Percentiles rank a stretch among this genome's conserved stretches.
phyloP scores from a whole-genome alignment of 768 basidiomycete genomes.

The Trametes cubensis region DNA sequence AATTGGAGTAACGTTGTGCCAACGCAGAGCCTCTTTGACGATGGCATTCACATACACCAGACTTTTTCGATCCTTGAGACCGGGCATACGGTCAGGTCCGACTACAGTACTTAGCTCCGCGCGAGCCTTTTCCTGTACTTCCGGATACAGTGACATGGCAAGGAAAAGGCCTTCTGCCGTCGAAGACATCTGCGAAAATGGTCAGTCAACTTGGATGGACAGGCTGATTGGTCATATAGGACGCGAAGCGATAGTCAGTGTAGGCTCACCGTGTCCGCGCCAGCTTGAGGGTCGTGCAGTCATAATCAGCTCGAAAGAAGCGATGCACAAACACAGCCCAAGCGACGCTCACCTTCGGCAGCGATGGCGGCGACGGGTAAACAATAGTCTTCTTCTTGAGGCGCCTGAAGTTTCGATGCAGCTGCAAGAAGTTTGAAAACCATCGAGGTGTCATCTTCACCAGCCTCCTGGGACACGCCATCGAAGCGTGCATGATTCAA shows the following conservation, averaged over 20 bases:
- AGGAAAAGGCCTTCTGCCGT: slow-evolving; percentile 32
- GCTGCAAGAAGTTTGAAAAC: not conserved
- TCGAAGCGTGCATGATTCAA: not conserved
- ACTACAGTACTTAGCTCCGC: slow-evolving; percentile 19
- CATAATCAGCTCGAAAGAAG: not conserved
- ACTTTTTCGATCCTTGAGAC: slow-evolving; percentile 3
- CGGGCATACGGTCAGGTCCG: slow-evolving; percentile 17
- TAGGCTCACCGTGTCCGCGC: slow-evolving; percentile 26
- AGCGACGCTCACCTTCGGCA: not conserved
- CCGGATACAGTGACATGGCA: slow-evolving; percentile 33
- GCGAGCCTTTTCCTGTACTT: slow-evolving; percentile 24
- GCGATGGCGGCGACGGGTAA: slow-evolving; percentile 1
- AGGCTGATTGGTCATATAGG: too few species aligned
- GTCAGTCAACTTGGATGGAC: not conserved
- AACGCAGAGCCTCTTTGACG: slow-evolving; percentile 21
- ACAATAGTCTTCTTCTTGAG: not conserved
- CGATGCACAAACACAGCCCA: too few species aligned
- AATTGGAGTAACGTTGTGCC: slow-evolving; percentile 19
- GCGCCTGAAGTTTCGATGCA: not conserved
- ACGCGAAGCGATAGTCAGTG: not conserved
- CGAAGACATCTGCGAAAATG: slow-evolving; percentile 24
- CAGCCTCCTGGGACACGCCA: not conserved
- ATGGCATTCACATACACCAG: slow-evolving; percentile 17
- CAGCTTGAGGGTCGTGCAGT: slow-evolving; percentile 3
- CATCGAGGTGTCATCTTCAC: not conserved